Percentiles rank a stretch among this genome's conserved stretches.
Conservation (phyloP, 164 flowering plant species). For the Stephania japonica region DNA sequence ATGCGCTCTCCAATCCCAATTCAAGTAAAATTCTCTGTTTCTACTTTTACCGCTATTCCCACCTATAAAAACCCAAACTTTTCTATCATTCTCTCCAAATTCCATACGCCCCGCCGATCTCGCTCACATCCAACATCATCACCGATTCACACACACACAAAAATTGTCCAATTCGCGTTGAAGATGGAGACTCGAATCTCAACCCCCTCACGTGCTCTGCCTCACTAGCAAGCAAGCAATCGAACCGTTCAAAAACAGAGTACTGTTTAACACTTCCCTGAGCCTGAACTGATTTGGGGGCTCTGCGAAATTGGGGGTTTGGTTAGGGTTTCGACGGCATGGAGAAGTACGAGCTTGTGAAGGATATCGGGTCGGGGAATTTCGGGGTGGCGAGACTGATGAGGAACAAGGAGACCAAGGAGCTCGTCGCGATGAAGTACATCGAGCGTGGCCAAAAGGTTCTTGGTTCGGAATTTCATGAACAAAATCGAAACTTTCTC, state of each 20-base stretch:
- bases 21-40: not conserved
- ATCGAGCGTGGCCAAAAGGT: constrained; percentile 74
- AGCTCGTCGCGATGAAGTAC: constrained; percentile 67
- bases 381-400: constrained; percentile 75
- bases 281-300: not conserved
- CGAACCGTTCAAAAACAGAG: not conserved
- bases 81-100: too few species aligned
- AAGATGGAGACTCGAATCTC: not conserved
- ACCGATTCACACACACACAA: not conserved
- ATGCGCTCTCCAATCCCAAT: not conserved
- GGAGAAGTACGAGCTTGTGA: constrained; percentile 67
- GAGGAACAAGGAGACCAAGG: constrained; percentile 56
- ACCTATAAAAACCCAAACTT: too few species aligned
- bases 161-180: not conserved
- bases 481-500: not conserved
- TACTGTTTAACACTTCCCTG: not conserved
- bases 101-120: too few species aligned
- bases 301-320: not conserved
- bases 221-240: not conserved
- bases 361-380: constrained; percentile 69
- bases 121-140: not conserved
- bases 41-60: not conserved
- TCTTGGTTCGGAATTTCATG: constrained; percentile 13
- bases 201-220: not conserved
- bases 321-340: constrained; percentile 18